A percentile compares a stretch with the other conserved stretches of the same genome.
Evolutionary conservation across 306 rosid genomes (phyloP).

Genomic region (Medicago arabica): DNA sequence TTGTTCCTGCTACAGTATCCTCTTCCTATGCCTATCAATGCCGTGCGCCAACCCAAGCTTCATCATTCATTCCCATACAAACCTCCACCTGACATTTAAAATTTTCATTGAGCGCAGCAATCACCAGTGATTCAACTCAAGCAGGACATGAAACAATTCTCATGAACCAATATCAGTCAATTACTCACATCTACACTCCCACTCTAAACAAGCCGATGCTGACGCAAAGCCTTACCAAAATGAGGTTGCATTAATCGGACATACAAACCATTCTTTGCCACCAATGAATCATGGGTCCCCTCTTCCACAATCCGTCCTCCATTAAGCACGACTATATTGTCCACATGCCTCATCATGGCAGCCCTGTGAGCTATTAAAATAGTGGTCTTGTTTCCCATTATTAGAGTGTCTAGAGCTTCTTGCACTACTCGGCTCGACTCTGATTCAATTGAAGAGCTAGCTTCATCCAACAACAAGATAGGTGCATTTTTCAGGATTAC

Average conservation of each 20-base stretch:
- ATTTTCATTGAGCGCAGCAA: slow-evolving; percentile 44
- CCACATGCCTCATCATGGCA: slow-evolving; percentile 99
- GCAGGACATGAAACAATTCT: slow-evolving; percentile 51
- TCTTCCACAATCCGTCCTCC: slow-evolving; percentile 99
- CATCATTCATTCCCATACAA: slow-evolving; percentile 48
- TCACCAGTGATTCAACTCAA: slow-evolving; percentile 48
- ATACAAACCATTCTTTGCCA: slow-evolving; percentile 88
- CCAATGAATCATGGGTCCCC: slow-evolving; percentile 80
- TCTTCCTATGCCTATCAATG: slow-evolving; percentile 52
- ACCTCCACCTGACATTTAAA: slow-evolving; percentile 43
- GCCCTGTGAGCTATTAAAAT: slow-evolving; percentile 98
- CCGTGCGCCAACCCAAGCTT: slow-evolving; percentile 41
- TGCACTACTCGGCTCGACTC: slow-evolving; percentile 99
- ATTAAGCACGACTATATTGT: slow-evolving; percentile 96
- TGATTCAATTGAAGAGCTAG: slow-evolving; percentile 96
- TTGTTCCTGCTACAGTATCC: slow-evolving; percentile 54
- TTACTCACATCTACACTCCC: slow-evolving; percentile 36
- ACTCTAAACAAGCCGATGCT: slow-evolving; percentile 78
- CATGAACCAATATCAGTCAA: slow-evolving; percentile 48
- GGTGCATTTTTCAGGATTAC: slow-evolving; percentile 96
- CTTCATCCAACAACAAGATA: slow-evolving; percentile 93
- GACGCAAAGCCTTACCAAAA: slow-evolving; percentile 94
- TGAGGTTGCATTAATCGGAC: slow-evolving; percentile 99
- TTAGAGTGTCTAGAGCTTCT: slow-evolving; percentile 96
- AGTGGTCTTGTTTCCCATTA: slow-evolving; percentile 99